Base-by-base conservation (phyloP, 2,329 filamentous ascomycete genomes). In the Aurifilum marmelostoma region DNA sequence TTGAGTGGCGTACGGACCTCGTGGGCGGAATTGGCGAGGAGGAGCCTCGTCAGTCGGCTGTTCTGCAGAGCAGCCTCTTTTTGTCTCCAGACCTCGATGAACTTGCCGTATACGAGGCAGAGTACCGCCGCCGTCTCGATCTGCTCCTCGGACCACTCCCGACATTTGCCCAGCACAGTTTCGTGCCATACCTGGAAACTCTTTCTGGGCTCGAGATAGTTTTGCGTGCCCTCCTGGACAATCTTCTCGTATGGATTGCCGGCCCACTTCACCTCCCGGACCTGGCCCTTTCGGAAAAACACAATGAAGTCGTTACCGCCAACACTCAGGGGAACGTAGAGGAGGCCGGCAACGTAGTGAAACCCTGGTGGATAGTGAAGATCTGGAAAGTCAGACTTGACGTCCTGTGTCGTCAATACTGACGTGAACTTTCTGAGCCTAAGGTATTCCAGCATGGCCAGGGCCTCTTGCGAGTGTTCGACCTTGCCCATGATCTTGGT, bases 61-160 rank as follows among this genome's bases (percentile, higher is more conserved):
- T 84, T 95, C 74, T 97, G 91, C 69, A 97, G 77, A 0, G 92
- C 92, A 1, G 90, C 91, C 77, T 97, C 94, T 73, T 97, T 97
- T 76, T 97, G 92, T 67, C 93, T 85, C 94, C 94, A 97, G 1
- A 97, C 93, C 75, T 97, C 92, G 74, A 97, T 97, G 77, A 97
- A 97, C 77, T 88, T 91, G 76, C 92, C 92, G 72, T 97, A 97
- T 1, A 97, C 92, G 11, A 97, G 81, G 75, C 93, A 97, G 2
- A 97, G 83, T 0, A 97, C 92, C 0, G 93, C 92, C 0, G 94
- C 93, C 0, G 93, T 97, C 78, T 97, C 94, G 2, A 97, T 86
- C 76, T 97, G 92, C 71, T 97, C 92, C 75, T 96, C 93, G 0
- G 89, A 90, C 94, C 94, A 97, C 73, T 97, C 93, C 29, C 92